A percentile compares a stretch with the other conserved stretches of the same genome.
Evolutionary conservation across 768 basidiomycete genomes (phyloP).

Genomic region (Psilocybe cyanescens): DNA sequence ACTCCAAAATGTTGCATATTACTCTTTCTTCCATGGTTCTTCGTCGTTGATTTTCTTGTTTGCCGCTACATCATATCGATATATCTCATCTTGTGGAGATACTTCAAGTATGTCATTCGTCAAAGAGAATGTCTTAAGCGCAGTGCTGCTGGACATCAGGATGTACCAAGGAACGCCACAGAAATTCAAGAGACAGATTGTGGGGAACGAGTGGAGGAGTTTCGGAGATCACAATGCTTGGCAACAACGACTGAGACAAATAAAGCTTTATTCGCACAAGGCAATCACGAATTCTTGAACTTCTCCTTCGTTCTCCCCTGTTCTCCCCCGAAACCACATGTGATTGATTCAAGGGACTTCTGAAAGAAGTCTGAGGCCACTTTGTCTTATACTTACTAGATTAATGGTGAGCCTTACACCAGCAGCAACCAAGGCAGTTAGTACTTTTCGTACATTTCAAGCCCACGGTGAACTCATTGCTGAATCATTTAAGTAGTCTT

Average conservation of each 20-base stretch:
- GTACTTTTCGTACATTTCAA: no score
- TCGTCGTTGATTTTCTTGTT: slow-evolving; percentile 68
- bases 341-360: no score
- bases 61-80: slow-evolving; percentile 71
- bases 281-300: neutral
- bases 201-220: neutral
- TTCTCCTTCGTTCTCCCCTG: no score
- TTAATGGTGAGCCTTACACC: no score
- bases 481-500: no score
- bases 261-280: neutral
- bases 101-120: slow-evolving; percentile 72
- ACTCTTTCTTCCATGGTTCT: slow-evolving; percentile 90
- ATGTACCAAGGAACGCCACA: neutral
- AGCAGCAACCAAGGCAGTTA: no score
- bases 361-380: no score
- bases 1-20: slow-evolving; percentile 22
- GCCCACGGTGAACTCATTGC: no score
- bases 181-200: neutral
- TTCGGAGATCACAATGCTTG: neutral
- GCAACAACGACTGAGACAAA: neutral
- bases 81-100: slow-evolving; percentile 80
- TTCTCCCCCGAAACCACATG: no score
- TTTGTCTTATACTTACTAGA: no score
- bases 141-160: slow-evolving; percentile 52
- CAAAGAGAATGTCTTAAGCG: slow-evolving; percentile 75